A percentile compares a stretch with the other conserved stretches of the same genome.
Evolutionary conservation across 768 basidiomycete genomes (phyloP).

Genomic region (Hypholoma sublateritium): DNA sequence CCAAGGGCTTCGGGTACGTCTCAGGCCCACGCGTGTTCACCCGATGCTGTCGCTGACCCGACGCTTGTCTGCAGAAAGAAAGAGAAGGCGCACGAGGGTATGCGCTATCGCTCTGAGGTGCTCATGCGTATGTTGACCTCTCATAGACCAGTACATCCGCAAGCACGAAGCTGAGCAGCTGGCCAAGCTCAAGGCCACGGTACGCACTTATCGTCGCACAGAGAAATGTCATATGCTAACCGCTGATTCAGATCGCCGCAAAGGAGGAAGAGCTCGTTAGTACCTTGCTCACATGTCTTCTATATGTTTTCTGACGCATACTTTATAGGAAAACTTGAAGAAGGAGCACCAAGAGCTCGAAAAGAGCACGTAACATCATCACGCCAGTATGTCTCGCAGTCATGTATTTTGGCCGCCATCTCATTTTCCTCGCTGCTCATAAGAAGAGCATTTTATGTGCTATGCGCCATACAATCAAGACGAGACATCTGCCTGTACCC

Average conservation of each 20-base stretch:
- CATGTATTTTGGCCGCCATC: neutral
- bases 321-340: conserved; percentile 25
- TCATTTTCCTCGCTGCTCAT: neutral
- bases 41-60: conserved; percentile 18
- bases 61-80: conserved; percentile 49
- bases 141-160: conserved; percentile 62
- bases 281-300: neutral
- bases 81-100: conserved; percentile 67
- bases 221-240: neutral
- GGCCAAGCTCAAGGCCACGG: conserved; percentile 57
- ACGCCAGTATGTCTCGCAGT: neutral
- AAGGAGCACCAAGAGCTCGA: conserved; percentile 14
- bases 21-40: conserved; percentile 15
- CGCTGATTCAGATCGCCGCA: conserved; percentile 27
- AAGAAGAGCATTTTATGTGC: neutral
- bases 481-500: neutral
- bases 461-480: neutral
- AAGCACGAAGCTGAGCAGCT: conserved; percentile 58
- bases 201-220: conserved; percentile 25
- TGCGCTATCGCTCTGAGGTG: neutral
- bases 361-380: neutral
- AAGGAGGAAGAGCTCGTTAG: conserved; percentile 36
- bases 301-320: neutral
- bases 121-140: neutral
- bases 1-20: conserved; percentile 61